Evolutionary conservation across 164 flowering plant species (phyloP), one percentile per base, ranked within the genome.

Genomic region (Cinnamomum chago): DNA sequence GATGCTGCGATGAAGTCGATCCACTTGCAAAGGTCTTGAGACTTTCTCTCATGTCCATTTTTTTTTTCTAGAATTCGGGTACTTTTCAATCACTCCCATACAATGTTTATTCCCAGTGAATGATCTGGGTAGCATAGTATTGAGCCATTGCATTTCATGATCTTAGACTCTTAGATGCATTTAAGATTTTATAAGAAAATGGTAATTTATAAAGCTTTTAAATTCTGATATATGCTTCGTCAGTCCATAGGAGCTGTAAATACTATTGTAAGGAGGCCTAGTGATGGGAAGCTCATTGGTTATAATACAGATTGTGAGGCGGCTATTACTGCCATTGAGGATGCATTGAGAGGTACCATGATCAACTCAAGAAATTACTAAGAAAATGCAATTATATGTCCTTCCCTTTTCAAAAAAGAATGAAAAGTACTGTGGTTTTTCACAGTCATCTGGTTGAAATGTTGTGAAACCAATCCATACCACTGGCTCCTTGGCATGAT

Each of bases 201-300:
- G 47, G 10, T 40, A 40, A 40, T 40, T 40, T 40, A 40, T 40
- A 40, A 40, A 5, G 2, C 47, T 40, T 40, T 9, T 69, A 51
- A 20, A 14, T 72, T 74, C 68, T 75, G 24, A 70, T 12, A 3
- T 71, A 50, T 77, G 58, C 66, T 78, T 69, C 52, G 2, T 47
- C 88, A 90, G 95, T 73, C 83, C 30, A 90, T 91, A 67, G 91
- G 90, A 65, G 95, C 93, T 75, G 88, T 89, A 23, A 91, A 86
- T 74, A 87, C 93, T 17, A 88, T 91, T 72, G 70, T 91, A 71
- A 81, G 88, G 85, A 82, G 85, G 76, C 82, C 85, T 72, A 73
- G 69, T 68, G 89, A 89, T 81, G 91, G 92, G 71, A 87, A 85
- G 84, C 77, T 91, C 76, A 27, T 88, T 52, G 93, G 95, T 68